These are phyloP conservation scores for Sporothrix variecibatus DNA, from an alignment of 2,329 filamentous ascomycete genomes.

Conservation along the genomic window DNA sequence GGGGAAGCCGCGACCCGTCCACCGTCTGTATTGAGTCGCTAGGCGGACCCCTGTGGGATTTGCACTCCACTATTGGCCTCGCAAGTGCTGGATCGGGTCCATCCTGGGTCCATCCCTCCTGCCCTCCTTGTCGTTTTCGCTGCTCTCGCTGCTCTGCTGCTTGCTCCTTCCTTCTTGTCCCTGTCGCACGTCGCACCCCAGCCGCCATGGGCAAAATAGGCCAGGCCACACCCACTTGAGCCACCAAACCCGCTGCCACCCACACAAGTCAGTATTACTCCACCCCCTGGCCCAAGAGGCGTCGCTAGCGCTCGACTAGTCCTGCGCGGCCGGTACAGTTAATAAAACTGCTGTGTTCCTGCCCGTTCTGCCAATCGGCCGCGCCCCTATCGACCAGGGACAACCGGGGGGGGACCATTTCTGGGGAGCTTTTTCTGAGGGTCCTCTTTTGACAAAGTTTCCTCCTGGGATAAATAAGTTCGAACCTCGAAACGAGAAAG, in stretches of 20 bases:
- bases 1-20: neutral
- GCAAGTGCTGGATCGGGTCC: constrained; percentile 10
- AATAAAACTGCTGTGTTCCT: constrained; percentile 27
- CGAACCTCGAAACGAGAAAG: neutral
- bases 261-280: too few species aligned
- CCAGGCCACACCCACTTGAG: neutral
- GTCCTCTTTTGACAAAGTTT: neutral
- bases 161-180: neutral
- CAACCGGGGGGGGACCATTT: neutral
- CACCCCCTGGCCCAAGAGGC: constrained; percentile 22
- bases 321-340: constrained; percentile 28
- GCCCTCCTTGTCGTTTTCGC: neutral
- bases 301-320: constrained; percentile 28
- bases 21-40: neutral
- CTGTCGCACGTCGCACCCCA: neutral
- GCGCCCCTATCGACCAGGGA: constrained; percentile 7
- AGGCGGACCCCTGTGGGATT: neutral
- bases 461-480: neutral
- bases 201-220: neutral
- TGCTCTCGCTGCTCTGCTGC: neutral
- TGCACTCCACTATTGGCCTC: neutral
- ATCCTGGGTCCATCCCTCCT: neutral
- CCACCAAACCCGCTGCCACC: constrained; percentile 7
- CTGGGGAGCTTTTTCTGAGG: neutral
- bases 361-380: constrained; percentile 21